These are phyloP conservation scores for Coemansia sp. DNA, from an alignment of 192 early-diverging fungal species.

Conservation along the genomic window DNA sequence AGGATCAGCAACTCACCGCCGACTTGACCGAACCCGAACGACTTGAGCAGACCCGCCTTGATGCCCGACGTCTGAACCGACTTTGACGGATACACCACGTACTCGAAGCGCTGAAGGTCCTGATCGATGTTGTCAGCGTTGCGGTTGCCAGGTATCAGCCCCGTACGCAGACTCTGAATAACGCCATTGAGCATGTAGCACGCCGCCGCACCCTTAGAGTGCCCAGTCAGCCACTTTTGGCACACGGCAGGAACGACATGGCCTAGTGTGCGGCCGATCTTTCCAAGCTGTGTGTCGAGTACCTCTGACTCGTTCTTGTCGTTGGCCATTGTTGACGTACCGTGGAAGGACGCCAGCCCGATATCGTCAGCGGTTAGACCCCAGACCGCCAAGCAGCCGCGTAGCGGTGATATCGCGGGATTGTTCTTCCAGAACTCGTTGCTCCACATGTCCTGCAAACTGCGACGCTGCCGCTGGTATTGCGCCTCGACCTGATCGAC, in stretches of 20 bases:
- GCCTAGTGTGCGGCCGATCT: conserved; percentile 84
- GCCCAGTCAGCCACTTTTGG: conserved; percentile 94
- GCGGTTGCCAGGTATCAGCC: conserved; percentile 90
- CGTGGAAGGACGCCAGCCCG: conserved; percentile 92
- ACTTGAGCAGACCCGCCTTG: conserved; percentile 68
- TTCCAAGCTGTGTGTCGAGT: conserved; percentile 79
- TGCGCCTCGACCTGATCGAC: conserved; percentile 61
- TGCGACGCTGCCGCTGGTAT: conserved; percentile 67
- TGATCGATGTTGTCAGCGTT: conserved; percentile 60
- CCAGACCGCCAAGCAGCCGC: conserved; percentile 85
- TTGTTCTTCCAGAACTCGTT: conserved; percentile 81
- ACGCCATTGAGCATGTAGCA: conserved; percentile 94
- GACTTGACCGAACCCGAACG: conserved; percentile 74
- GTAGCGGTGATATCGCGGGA: conserved; percentile 74
- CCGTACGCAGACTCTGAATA: conserved; percentile 78
- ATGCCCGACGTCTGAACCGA: conserved; percentile 68
- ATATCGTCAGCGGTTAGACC: conserved; percentile 90
- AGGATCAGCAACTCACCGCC: conserved; percentile 67
- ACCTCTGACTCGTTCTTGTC: conserved; percentile 94
- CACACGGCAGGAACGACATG: conserved; percentile 79
- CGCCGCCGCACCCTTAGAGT: conserved; percentile 87
- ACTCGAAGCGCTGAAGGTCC: conserved; percentile 71
- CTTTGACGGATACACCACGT: conserved; percentile 77
- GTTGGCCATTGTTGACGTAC: conserved; percentile 91
- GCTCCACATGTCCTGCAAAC: conserved; percentile 71